Evolutionary conservation across 2,329 filamentous ascomycete species (phyloP), one percentile per base, ranked within the genome.

Genomic region (Cytospora chrysosperma): DNA sequence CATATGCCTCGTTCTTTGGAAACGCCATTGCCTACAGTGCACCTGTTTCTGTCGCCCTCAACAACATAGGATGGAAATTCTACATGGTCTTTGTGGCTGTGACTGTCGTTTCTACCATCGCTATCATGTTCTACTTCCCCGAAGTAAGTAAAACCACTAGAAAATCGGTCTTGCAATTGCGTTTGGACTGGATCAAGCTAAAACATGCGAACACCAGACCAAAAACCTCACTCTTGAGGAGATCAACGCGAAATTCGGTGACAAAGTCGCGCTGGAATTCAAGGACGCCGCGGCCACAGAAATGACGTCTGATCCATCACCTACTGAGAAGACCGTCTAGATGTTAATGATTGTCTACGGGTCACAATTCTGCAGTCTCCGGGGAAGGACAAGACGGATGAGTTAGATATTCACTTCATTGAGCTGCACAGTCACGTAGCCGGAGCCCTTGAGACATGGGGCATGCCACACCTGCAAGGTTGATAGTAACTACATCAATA

Each of bases 201-300:
- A n/a, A 26, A 21, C 24, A 8, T 27, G 21, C 10, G 8, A 52
- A 52, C 50, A 52, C 50, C 21, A 74, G 68, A 74, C 71, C 8
- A 69, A 66, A 37, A 70, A 69, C 26, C 63, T 75, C 12, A 71
- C 72, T 1, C 67, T 74, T 1, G 73, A 75, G 65, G 72, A 74
- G 60, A 73, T 75, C 43, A 70, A 67, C 19, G 67, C 62, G 21
- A 71, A 69, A 32, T 74, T 75, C 57, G 71, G 71, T 13, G 73
- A 74, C 40, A 53, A 70, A 21, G 69, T 74, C 17, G 67, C 65
- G 1, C 40, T 43, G 19, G 40, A 43, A 3, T 43, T 43, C 17
- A n/a, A n/a, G n/a, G 40, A 43, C 3, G 40, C 40, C 40, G 40
- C 21, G 40, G 40, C 19, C 5, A 43, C 40, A 21, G 40, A 43